Conservation (phyloP, 2,329 filamentous ascomycete genomes). For the Fusarium robinianum region DNA sequence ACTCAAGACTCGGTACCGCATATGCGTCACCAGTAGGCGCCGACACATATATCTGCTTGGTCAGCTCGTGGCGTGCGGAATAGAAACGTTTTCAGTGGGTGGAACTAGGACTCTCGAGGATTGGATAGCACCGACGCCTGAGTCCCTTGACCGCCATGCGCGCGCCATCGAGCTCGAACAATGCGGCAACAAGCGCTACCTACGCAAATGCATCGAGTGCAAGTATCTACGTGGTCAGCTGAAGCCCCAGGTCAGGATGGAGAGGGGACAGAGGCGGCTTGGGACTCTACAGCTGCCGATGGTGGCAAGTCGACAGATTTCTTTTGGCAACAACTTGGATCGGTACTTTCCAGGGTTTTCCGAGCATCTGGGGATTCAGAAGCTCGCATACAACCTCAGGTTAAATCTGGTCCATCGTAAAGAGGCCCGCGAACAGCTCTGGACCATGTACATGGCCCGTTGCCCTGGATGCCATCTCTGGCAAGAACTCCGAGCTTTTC, state of each 20-base stretch:
- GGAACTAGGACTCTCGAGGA: background rate
- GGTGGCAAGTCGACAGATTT: background rate
- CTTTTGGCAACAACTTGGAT: slow-evolving; percentile 4
- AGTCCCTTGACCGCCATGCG: slow-evolving; percentile 1
- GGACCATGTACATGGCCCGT: slow-evolving; percentile 19
- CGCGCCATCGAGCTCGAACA: background rate
- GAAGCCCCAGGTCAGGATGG: background rate
- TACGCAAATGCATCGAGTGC: slow-evolving; percentile 21
- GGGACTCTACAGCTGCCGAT: slow-evolving; percentile 9
- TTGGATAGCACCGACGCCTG: background rate
- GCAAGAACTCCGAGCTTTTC: slow-evolving; percentile 23
- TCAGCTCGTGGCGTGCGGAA: background rate
- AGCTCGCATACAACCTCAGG: background rate
- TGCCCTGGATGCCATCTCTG: slow-evolving; percentile 21
- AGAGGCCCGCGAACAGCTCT: background rate
- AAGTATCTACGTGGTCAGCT: slow-evolving; percentile 2
- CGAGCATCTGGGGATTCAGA: background rate
- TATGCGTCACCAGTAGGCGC: no score
- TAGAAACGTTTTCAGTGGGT: background rate
- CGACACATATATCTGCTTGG: no score
- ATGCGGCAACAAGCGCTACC: slow-evolving; percentile 8
- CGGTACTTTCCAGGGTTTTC: slow-evolving; percentile 21
- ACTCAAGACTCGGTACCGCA: no score
- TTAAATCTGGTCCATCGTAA: background rate
- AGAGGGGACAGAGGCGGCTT: no score